Base-by-base conservation (phyloP, 2,329 filamentous ascomycete genomes). In the Pochonia chlamydosporia region DNA sequence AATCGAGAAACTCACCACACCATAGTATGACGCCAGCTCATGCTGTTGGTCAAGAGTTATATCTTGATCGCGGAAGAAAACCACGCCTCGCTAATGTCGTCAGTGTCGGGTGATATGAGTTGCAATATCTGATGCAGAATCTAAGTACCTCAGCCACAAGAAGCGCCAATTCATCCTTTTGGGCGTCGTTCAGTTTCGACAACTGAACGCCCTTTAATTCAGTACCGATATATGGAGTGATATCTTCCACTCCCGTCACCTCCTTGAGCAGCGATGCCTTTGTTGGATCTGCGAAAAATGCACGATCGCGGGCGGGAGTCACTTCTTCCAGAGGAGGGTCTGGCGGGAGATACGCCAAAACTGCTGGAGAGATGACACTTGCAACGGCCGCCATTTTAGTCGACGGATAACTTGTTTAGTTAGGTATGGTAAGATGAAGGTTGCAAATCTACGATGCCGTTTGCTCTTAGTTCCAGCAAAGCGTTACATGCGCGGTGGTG, bases 111-210 rank as follows among this genome's bases (percentile, higher is more conserved):
- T 8, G 13, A 13, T 13, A 28, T 28, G 26, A 28, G 26, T 43
- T 31, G 16, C 3, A n/a, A n/a, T n/a, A n/a, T n/a, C n/a, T n/a
- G n/a, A n/a, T 23, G 20, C n/a, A 3, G 24, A 14, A 30, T 21
- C 7, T 13, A n/a, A 25, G 1, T 40, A 49, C 48, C 45, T 70
- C 65, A 3, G 68, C 67, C 46, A 70, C 63, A 21, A 71, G 57
- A 2, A 70, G 57, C 1, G 66, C 69, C 7, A 72, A 56, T 51
- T 72, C 69, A 50, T 72, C 67, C 46, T 63, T 69, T 49, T 70
- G 68, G 36, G 57, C 55, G 50, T 68, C 62, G 4, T 57, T 66
- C 25, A 71, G 61, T 40, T 65, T 54, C 28, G 64, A 68, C 4
- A 72, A 56, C 51, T 71, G 69, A 26, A 71, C 54, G 1, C 66